phyloP scores from a whole-genome alignment of 495 filamentous ascomycete species.

The Halenospora varia region DNA sequence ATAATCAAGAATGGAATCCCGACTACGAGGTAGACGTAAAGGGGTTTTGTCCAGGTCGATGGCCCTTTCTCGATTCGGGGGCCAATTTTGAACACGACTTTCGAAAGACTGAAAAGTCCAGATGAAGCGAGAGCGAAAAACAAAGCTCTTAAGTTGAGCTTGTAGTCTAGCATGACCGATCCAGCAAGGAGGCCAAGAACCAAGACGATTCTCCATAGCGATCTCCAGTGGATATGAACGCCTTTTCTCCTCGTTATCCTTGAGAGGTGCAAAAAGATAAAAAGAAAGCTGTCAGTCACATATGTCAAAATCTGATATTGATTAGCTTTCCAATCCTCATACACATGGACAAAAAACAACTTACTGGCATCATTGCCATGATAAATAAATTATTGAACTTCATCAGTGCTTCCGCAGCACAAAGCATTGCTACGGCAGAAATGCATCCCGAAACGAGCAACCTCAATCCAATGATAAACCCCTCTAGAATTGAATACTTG shows the following conservation, averaged over 20 bases:
- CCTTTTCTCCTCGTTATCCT: neutral
- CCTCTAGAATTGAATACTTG: slow-evolving; percentile 6
- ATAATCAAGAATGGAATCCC: slow-evolving; percentile 17
- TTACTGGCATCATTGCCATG: slow-evolving; percentile 18
- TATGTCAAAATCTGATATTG: slow-evolving; percentile 18
- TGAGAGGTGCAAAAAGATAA: slow-evolving; percentile 6
- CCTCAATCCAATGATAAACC: slow-evolving; percentile 7
- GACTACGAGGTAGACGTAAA: slow-evolving; percentile 16
- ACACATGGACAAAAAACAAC: neutral
- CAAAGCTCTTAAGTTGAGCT: slow-evolving; percentile 8
- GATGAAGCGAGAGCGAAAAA: slow-evolving; percentile 2
- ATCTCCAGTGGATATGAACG: neutral
- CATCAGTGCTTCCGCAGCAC: slow-evolving; percentile 13
- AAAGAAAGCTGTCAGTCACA: slow-evolving; percentile 17
- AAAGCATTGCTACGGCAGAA: slow-evolving; percentile 13
- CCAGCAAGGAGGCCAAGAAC: neutral
- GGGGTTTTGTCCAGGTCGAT: slow-evolving; percentile 10
- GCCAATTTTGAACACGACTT: slow-evolving; percentile 14
- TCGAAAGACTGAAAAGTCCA: slow-evolving; percentile 11
- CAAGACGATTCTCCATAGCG: slow-evolving; percentile 6
- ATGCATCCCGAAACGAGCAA: slow-evolving; percentile 1
- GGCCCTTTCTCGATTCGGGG: slow-evolving; percentile 14
- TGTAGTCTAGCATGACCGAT: slow-evolving; percentile 12
- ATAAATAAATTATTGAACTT: slow-evolving; percentile 14
- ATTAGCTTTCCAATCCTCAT: too few species aligned